These are phyloP conservation scores for Lanmaoa pseudosensibilis DNA, from an alignment of 768 basidiomycete genomes.

Conservation along the genomic window DNA sequence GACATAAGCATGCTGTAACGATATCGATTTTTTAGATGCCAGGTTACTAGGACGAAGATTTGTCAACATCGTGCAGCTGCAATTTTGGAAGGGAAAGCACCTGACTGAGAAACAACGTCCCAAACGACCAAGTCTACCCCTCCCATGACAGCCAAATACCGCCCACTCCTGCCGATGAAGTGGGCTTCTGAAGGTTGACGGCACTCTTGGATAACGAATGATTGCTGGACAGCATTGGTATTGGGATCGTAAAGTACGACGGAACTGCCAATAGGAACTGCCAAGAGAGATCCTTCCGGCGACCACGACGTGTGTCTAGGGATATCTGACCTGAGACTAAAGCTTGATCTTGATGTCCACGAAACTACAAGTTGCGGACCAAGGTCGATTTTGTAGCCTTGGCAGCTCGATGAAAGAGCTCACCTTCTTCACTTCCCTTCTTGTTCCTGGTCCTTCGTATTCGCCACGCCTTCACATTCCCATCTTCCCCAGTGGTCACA, in stretches of 20 bases:
- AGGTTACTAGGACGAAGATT: constrained; percentile 48
- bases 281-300: constrained; percentile 81
- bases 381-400: background rate
- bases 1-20: constrained; percentile 49
- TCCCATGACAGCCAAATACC: constrained; percentile 62
- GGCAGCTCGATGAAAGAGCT: constrained; percentile 18
- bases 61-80: background rate
- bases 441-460: constrained; percentile 48
- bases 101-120: constrained; percentile 64
- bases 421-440: constrained; percentile 53
- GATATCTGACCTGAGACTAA: constrained; percentile 64
- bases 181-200: constrained; percentile 43
- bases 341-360: constrained; percentile 79
- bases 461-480: constrained; percentile 80
- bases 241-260: constrained; percentile 75
- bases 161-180: constrained; percentile 73
- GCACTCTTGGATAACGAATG: constrained; percentile 59
- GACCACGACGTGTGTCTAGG: constrained; percentile 78
- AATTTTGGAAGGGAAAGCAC: constrained; percentile 38
- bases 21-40: constrained; percentile 46
- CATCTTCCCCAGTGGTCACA: constrained; percentile 75
- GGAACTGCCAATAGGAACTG: constrained; percentile 63
- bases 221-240: constrained; percentile 58
- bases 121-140: constrained; percentile 57
- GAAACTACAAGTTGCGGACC: constrained; percentile 35